Evolutionary conservation across 768 basidiomycete species (phyloP), one percentile per base, ranked within the genome.

Genomic region (Amanita thiersii): DNA sequence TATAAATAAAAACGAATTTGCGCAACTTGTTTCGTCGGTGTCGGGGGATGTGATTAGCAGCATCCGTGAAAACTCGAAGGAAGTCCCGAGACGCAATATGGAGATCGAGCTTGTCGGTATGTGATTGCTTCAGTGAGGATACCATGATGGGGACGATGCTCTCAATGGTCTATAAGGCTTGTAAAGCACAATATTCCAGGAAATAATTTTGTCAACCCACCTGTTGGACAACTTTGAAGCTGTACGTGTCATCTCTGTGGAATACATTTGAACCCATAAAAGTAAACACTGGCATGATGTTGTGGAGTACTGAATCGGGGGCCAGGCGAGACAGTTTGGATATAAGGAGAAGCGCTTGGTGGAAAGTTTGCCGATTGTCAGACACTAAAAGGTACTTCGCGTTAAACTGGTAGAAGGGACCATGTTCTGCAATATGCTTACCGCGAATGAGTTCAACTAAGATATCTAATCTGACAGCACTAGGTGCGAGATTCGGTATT

Each of bases 211-310:
- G 14, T 12, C 18, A 43, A 26, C 31, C 17, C 40, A 89, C 91
- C 71, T 86, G 86, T 57, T 97, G 92, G 2, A 98, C 88, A 6
- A 98, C 92, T 26, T 80, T 79, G 69, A 96, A 94, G 55, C 87
- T 93, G 62, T 94, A 93, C 0, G 85, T 77, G 56, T 99, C 96
- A 50, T 99, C 96, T 35, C 92, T 76, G 55, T 96, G 94, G 67
- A 97, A 88, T 12, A 97, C 82, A 47, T 90, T 93, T n/a, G 93
- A 89, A 14, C 96, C 94, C 90, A 98, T 97, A 64, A 97, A 98
- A 0, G 93, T 97, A 68, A 99, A 98, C 33, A 99, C 81, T 3
- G 96, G 94, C 89, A 99, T 96, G 38, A 97, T 75, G 51, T 94
- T 91, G 54, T 87, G 89, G 9, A 98, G 69, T 21, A 94, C 89